Base-by-base conservation (phyloP, 225 moss, liverwort and hornwort genomes). In the Neckera pumila region DNA sequence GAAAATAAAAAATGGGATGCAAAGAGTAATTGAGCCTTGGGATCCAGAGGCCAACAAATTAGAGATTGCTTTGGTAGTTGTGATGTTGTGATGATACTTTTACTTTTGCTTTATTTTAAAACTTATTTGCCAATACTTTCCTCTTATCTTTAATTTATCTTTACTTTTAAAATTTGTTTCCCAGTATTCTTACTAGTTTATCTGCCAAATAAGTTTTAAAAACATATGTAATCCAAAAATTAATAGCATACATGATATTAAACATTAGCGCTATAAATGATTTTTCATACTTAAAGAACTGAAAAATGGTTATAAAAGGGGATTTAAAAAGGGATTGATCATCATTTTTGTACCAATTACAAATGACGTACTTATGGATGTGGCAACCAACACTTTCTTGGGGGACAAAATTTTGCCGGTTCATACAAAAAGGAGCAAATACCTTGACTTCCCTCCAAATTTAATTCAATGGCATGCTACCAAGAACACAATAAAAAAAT, bases 11-110 rank as follows among this genome's bases (percentile, higher is more conserved):
- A 12, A 22, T 4, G 3, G 17, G 1, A 6, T 20, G 7, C 2
- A 0, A 11, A 21, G 2, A 67, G 7, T 1, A 0, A 67, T 67
- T 1, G 12, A 6, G 1, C n/a, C n/a, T 21, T n/a, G 2, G 2
- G 4, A 4, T 4, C 19, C 6, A 20, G 1, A 36, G 5, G 36
- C 5, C 18, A 3, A 38, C 4, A 1, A 22, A 6, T 23, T 69
- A 38, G 23, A 69, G 2, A 12, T 7, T 10, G 10, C 7, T 67
- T 67, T n/a, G 21, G n/a, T 1, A 21, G 2, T 11, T n/a, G 21
- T 12, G 1, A 38, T 36, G 6, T 36, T 3, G 1, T 21, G 20
- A 1, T 3, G 0, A 11, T 34, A 65, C 10, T 19, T 34, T 17
- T 38, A 13, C 4, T 38, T 69, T 36, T 69, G 8, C 3, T 38